Evolutionary conservation across 495 filamentous ascomycete species (phyloP).

Genomic region (Talaromyces proteolyticus): DNA sequence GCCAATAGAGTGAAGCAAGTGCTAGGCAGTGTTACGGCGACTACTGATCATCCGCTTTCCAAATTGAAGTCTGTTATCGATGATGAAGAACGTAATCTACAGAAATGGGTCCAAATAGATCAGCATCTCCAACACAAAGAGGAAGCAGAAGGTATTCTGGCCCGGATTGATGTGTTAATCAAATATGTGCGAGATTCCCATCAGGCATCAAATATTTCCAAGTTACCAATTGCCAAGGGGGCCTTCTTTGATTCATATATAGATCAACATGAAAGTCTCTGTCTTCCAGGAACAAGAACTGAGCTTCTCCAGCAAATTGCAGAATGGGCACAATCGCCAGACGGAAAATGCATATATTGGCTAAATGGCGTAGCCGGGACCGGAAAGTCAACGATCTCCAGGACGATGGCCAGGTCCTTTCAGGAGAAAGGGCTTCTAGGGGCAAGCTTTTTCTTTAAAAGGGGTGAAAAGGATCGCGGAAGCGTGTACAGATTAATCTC

Average conservation of each 20-base stretch:
- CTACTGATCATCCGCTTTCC: too few species aligned
- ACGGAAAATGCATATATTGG: slow-evolving; percentile 20
- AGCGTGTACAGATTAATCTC: slow-evolving; percentile 28
- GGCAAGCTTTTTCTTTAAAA: slow-evolving; percentile 41
- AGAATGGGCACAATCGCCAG: slow-evolving; percentile 13
- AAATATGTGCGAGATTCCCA: too few species aligned
- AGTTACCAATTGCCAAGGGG: not conserved
- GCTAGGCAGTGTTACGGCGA: too few species aligned
- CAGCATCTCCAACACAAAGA: too few species aligned
- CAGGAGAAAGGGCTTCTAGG: not conserved
- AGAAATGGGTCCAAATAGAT: too few species aligned
- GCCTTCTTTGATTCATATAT: slow-evolving; percentile 14
- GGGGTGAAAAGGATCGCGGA: slow-evolving; percentile 27
- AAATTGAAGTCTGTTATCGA: too few species aligned
- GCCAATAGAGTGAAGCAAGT: too few species aligned
- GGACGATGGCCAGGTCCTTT: slow-evolving; percentile 10
- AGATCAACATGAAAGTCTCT: slow-evolving; percentile 15
- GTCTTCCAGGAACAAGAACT: slow-evolving; percentile 17
- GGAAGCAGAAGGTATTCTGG: too few species aligned
- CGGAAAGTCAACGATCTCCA: slow-evolving; percentile 23
- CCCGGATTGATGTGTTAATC: too few species aligned
- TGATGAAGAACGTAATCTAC: too few species aligned
- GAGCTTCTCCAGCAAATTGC: slow-evolving; percentile 16
- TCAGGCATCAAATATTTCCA: too few species aligned
- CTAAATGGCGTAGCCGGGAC: slow-evolving; percentile 24